phyloP scores from a whole-genome alignment of 306 rosid genomes.

The Fragaria vesca region DNA sequence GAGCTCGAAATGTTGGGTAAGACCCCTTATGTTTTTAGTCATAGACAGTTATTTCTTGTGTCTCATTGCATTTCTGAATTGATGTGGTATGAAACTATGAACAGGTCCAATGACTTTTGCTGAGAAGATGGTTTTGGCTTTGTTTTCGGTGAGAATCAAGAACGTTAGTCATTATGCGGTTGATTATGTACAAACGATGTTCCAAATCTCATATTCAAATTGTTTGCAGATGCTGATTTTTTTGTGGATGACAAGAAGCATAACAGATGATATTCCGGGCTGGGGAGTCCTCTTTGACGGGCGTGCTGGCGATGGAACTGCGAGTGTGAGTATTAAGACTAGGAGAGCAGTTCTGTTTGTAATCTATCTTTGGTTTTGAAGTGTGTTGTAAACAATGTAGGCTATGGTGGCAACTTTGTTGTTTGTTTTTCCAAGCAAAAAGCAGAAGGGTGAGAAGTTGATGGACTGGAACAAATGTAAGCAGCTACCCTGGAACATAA shows the following conservation, averaged over 20 bases:
- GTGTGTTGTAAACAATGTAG: constrained; percentile 24
- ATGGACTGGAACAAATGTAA: constrained; percentile 94
- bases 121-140: constrained; percentile 70
- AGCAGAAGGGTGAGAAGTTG: constrained; percentile 65
- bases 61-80: background rate
- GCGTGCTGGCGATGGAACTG: constrained; percentile 86
- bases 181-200: background rate
- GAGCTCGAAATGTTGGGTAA: constrained; percentile 79
- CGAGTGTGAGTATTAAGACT: constrained; percentile 51
- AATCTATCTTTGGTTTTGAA: background rate
- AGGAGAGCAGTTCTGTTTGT: background rate
- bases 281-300: constrained; percentile 83
- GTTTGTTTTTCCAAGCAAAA: constrained; percentile 82
- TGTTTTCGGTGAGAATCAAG: constrained; percentile 48
- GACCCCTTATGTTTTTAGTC: background rate
- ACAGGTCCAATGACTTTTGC: constrained; percentile 88
- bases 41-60: background rate
- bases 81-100: background rate
- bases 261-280: constrained; percentile 83
- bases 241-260: constrained; percentile 89
- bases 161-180: background rate
- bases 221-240: constrained; percentile 56
- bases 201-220: background rate
- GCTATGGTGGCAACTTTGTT: constrained; percentile 68
- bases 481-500: constrained; percentile 79